Conservation (phyloP, 2,329 filamentous ascomycete genomes). For the Venturia oleaginea region DNA sequence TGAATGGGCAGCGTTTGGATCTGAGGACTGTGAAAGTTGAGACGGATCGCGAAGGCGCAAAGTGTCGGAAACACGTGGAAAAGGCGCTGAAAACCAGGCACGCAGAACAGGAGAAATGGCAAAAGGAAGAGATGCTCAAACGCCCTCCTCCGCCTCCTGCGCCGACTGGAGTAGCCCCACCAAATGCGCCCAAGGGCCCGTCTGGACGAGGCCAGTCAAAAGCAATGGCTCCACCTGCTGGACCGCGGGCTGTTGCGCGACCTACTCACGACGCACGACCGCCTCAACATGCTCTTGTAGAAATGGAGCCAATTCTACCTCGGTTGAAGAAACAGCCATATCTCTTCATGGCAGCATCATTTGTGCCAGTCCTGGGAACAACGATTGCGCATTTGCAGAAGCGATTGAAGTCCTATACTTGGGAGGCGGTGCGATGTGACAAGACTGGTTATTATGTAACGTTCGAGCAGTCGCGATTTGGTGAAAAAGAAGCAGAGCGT, state of each 20-base stretch:
- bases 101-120: conserved; percentile 46
- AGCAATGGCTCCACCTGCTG: conserved; percentile 8
- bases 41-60: conserved; percentile 78
- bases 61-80: conserved; percentile 70
- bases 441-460: conserved; percentile 81
- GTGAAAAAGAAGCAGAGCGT: conserved; percentile 70
- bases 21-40: conserved; percentile 70
- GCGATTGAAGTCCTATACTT: conserved; percentile 71
- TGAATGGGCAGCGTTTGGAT: conserved; percentile 73
- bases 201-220: conserved; percentile 42
- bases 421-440: conserved; percentile 76
- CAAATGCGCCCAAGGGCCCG: conserved; percentile 79
- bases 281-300: conserved; percentile 47
- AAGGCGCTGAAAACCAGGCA: conserved; percentile 61
- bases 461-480: conserved; percentile 71
- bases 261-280: conserved; percentile 28
- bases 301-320: conserved; percentile 56
- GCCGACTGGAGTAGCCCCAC: conserved; percentile 53
- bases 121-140: conserved; percentile 14
- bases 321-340: conserved; percentile 75
- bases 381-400: conserved; percentile 88
- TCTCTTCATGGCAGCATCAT: conserved; percentile 78
- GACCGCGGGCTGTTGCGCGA: conserved; percentile 28
- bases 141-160: conserved; percentile 19
- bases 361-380: conserved; percentile 75